phyloP scores from a whole-genome alignment of 2,329 filamentous ascomycete species.

The Pseudocercospora cruenta region DNA sequence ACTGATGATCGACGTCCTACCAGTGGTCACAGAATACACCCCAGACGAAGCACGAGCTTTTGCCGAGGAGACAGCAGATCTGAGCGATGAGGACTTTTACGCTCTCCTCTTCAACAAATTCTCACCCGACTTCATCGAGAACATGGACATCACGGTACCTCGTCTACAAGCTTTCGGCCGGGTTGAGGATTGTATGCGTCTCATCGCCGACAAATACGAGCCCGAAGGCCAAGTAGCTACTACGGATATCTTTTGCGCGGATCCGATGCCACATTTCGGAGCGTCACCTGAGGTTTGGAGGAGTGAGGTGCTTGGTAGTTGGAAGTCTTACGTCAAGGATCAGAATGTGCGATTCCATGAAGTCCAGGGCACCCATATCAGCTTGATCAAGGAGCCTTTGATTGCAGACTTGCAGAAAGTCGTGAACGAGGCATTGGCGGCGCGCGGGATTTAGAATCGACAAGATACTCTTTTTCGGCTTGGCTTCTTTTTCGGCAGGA shows the following conservation, averaged over 20 bases:
- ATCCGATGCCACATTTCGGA: slow-evolving; percentile 28
- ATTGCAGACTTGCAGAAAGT: slow-evolving; percentile 21
- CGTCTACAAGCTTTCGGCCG: slow-evolving; percentile 26
- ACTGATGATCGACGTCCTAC: slow-evolving; percentile 28
- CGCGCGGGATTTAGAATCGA: slow-evolving; percentile 12
- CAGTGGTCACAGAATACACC: slow-evolving; percentile 25
- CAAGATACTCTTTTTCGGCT: neutral
- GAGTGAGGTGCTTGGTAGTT: slow-evolving; percentile 24
- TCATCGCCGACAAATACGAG: slow-evolving; percentile 24
- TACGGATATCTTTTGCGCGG: slow-evolving; percentile 26
- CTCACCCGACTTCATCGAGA: slow-evolving; percentile 28
- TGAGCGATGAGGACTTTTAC: slow-evolving; percentile 29
- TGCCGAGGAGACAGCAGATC: slow-evolving; percentile 21
- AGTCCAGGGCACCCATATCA: slow-evolving; percentile 26
- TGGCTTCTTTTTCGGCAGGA: neutral
- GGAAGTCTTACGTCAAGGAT: slow-evolving; percentile 18
- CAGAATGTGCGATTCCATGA: slow-evolving; percentile 24
- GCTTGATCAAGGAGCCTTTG: slow-evolving; percentile 21
- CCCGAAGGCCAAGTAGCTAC: slow-evolving; percentile 19
- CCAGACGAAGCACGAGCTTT: slow-evolving; percentile 22
- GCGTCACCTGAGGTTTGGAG: slow-evolving; percentile 23
- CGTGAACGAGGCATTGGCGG: slow-evolving; percentile 21
- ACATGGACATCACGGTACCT: slow-evolving; percentile 27
- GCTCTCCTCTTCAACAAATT: slow-evolving; percentile 26
- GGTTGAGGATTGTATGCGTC: slow-evolving; percentile 28